These are phyloP conservation scores for Tuber brumale DNA, from an alignment of 495 filamentous ascomycete genomes.

Conservation along the genomic window DNA sequence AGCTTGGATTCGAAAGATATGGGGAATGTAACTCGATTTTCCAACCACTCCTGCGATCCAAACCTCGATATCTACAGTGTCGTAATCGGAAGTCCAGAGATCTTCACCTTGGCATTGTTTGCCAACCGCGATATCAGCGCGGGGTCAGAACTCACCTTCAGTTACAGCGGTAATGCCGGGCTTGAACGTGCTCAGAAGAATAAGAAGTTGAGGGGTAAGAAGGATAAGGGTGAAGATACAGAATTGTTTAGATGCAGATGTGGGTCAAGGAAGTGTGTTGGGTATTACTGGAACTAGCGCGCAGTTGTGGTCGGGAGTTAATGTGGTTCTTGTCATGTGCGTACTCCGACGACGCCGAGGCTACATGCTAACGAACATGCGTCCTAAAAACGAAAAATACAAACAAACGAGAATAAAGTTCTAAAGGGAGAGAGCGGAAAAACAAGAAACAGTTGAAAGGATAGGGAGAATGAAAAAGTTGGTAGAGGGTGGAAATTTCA, in stretches of 20 bases:
- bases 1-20: not conserved
- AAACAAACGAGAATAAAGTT: not conserved
- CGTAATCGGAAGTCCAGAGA: not conserved
- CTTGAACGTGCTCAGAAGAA: not conserved
- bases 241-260: not conserved
- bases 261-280: not conserved
- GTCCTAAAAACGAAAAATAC: not conserved
- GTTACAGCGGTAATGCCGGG: not conserved
- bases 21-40: not conserved
- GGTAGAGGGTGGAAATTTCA: no score
- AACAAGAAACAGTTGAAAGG: not conserved
- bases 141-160: not conserved
- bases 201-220: not conserved
- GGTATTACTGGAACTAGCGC: not conserved
- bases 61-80: constrained; percentile 2
- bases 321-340: not conserved
- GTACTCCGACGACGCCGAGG: not conserved
- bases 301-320: not conserved
- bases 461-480: not conserved
- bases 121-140: not conserved
- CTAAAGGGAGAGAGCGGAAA: not conserved
- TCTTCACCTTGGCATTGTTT: not conserved
- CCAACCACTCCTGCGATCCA: not conserved
- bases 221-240: not conserved
- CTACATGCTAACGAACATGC: not conserved